Evolutionary conservation across 345 rosid species (phyloP).

Genomic region (Syzygium aqueum): DNA sequence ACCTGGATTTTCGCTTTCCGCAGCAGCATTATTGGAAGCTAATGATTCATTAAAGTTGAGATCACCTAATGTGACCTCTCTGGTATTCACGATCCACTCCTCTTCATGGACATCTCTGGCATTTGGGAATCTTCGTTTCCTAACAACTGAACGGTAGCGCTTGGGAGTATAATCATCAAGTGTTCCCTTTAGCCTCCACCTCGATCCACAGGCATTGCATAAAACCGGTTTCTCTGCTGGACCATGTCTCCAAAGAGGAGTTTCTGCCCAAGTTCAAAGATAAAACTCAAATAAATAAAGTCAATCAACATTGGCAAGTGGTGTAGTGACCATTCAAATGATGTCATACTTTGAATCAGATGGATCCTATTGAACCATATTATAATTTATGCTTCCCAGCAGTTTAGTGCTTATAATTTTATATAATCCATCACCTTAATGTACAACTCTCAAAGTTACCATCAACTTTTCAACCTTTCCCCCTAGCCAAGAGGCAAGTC

Average conservation of each 20-base stretch:
- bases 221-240: slow-evolving; percentile 57
- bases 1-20: background rate
- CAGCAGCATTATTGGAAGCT: background rate
- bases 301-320: background rate
- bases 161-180: slow-evolving; percentile 44
- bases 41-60: background rate
- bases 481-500: background rate
- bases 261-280: slow-evolving; percentile 18
- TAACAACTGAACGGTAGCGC: slow-evolving; percentile 12
- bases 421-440: background rate
- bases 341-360: background rate
- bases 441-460: background rate
- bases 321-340: background rate
- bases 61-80: background rate
- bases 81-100: background rate
- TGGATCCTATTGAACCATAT: background rate
- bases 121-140: background rate
- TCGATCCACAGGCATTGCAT: slow-evolving; percentile 74
- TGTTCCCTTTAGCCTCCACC: slow-evolving; percentile 41
- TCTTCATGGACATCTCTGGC: background rate
- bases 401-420: background rate
- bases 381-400: background rate
- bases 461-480: background rate
- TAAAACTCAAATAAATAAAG: background rate
- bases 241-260: slow-evolving; percentile 66